Conservation (phyloP, 2,329 filamentous ascomycete genomes). For the Trichoderma sp. region DNA sequence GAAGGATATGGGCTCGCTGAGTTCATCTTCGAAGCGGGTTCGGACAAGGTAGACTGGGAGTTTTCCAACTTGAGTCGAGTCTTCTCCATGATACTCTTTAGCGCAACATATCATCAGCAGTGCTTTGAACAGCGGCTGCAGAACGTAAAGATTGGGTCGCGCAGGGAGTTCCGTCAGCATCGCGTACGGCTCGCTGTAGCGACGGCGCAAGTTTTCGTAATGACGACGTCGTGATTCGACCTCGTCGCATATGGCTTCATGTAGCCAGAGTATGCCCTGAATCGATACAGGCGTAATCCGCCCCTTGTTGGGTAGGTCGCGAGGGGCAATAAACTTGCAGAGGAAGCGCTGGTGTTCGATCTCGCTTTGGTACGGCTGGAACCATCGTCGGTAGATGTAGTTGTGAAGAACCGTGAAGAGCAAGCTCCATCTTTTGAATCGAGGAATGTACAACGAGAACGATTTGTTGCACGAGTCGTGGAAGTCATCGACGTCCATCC, state of each 20-base stretch:
- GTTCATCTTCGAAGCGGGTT: neutral
- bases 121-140: neutral
- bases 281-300: neutral
- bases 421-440: neutral
- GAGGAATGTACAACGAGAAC: constrained; percentile 15
- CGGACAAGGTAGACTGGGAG: neutral
- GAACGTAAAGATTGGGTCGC: neutral
- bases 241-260: neutral
- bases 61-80: neutral
- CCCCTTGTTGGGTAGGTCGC: neutral
- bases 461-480: constrained; percentile 23
- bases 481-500: constrained; percentile 28
- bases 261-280: neutral
- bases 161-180: neutral
- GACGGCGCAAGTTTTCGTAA: neutral
- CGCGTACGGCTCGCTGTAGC: neutral
- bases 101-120: neutral
- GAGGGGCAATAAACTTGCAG: constrained; percentile 16
- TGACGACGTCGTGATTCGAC: neutral
- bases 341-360: constrained; percentile 23
- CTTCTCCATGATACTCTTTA: neutral
- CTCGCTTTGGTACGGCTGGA: constrained; percentile 21
- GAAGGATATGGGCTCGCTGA: neutral
- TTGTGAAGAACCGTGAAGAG: constrained; percentile 4
- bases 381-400: constrained; percentile 23